Base-by-base conservation (phyloP, 2,329 filamentous ascomycete species). In the Dactylellina haptotyla region DNA sequence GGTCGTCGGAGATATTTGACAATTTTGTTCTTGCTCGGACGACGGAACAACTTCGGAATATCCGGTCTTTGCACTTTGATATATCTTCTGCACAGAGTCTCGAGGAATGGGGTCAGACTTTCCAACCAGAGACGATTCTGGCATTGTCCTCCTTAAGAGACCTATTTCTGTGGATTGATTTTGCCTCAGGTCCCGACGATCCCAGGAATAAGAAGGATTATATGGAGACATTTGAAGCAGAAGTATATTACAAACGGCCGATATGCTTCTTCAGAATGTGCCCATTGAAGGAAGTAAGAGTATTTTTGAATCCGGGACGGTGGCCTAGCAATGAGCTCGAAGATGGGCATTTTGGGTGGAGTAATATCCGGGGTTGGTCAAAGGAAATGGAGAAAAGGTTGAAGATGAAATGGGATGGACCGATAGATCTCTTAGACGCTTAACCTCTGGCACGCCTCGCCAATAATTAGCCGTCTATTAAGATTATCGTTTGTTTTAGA, bases 211-310 rank as follows among this genome's bases (percentile, higher is more conserved):
- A 46, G 2, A 41, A 14, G 25, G 32, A n/a, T 3, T 66, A 66
- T 25, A 66, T 66, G 53, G 8, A 58, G 18, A 32, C 41, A 3
- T 51, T 58, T 10, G 51, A 50, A 4, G 53, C 53, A 4, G 43
- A 66, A 9, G 62, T 66, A 10, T 66, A 58, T 20, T 66, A 66
- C 53, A 58, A 66, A 25, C 45, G 37, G 3, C 62, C 62, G 2
- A 51, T 66, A 8, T 57, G 41, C 16, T 18, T 58, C n/a, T 58
- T 66, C 25, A 20, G 62, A 18, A 66, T 51, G 62, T 66, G 53
- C 34, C 62, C 62, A 6, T 58, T 66, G 43, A 58, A 48, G n/a
- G 53, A 66, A 6, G 62, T 66, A 1, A 58, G 26, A 16, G 20
- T 58, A 3, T 37, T 53, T 14, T 26, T 66, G 20, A 58, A 58